phyloP scores from a whole-genome alignment of 495 filamentous ascomycete genomes.

The Neurospora sp. region DNA sequence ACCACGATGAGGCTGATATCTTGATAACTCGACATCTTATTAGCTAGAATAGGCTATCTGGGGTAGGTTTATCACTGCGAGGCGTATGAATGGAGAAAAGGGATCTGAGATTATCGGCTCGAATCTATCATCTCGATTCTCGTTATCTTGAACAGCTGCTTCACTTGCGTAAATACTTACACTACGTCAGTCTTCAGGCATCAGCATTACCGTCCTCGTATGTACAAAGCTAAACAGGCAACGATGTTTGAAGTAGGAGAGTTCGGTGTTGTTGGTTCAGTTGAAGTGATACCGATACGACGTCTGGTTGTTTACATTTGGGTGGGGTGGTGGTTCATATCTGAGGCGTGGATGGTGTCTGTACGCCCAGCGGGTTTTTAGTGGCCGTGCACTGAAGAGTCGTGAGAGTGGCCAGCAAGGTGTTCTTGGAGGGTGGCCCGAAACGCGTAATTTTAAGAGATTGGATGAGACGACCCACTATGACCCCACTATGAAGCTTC shows the following conservation, averaged over 20 bases:
- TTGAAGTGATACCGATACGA: background rate
- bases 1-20: background rate
- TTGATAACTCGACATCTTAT: background rate
- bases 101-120: background rate
- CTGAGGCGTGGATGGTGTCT: background rate
- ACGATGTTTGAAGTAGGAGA: background rate
- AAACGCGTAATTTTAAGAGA: background rate
- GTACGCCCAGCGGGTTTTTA: background rate
- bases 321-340: background rate
- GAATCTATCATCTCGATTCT: background rate
- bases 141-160: background rate
- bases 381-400: background rate
- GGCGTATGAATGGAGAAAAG: background rate
- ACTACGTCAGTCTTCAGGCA: background rate
- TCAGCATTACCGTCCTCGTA: background rate
- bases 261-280: background rate
- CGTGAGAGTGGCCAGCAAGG: background rate
- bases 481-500: background rate
- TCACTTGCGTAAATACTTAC: background rate
- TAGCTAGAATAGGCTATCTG: background rate
- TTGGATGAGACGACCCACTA: background rate
- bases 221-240: background rate
- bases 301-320: background rate
- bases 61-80: background rate
- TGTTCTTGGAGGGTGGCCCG: background rate